A percentile compares a stretch with the other conserved stretches of the same genome.
These are phyloP conservation scores for Mortierella hygrophila DNA, from an alignment of 192 early-diverging fungal genomes.

Conservation along the genomic window DNA sequence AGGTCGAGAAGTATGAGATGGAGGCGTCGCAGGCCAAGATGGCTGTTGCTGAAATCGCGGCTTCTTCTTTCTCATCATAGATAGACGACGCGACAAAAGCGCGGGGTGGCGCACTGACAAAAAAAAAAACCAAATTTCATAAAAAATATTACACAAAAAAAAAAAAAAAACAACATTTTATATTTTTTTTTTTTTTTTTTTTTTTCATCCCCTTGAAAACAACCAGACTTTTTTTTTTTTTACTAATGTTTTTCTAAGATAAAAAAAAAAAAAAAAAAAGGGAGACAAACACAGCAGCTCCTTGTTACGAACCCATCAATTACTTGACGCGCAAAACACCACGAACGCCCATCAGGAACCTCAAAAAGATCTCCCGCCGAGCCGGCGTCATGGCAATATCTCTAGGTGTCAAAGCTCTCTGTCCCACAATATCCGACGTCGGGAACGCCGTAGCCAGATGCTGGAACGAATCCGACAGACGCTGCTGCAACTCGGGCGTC, in stretches of 20 bases:
- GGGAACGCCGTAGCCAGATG: constrained; percentile 59
- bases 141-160: too few species aligned
- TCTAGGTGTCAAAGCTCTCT: constrained; percentile 55
- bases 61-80: constrained; percentile 1
- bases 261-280: too few species aligned
- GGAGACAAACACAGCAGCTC: background rate
- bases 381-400: constrained; percentile 55
- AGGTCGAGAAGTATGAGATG: constrained; percentile 64
- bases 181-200: too few species aligned
- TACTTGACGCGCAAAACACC: constrained; percentile 76
- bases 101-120: too few species aligned
- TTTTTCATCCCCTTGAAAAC: background rate
- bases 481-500: constrained; percentile 58
- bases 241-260: background rate
- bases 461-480: constrained; percentile 60
- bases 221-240: background rate
- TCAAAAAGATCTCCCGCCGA: constrained; percentile 52
- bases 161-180: background rate
- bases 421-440: constrained; percentile 29
- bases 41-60: constrained; percentile 17
- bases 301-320: background rate
- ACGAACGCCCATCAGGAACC: constrained; percentile 73
- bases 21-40: constrained; percentile 48
- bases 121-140: too few species aligned
- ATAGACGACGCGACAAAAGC: background rate